Evolutionary conservation across 176 grass and related monocot species (phyloP).

Genomic region (Triticum aestivum): DNA sequence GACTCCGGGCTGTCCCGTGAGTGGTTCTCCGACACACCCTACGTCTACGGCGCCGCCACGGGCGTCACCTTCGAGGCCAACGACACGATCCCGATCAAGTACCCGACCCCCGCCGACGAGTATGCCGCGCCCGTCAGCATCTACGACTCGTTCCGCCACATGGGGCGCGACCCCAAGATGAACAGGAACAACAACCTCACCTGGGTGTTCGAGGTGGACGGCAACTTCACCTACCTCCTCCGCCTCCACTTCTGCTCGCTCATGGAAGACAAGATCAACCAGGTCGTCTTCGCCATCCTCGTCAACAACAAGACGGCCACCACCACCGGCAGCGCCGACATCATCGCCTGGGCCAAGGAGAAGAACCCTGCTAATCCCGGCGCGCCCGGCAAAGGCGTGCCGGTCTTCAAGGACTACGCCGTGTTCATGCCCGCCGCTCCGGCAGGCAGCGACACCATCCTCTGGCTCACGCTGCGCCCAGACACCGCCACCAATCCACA

Average conservation of each 20-base stretch:
- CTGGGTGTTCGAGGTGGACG: slow-evolving; percentile 66
- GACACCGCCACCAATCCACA: neutral
- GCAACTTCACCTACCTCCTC: slow-evolving; percentile 67
- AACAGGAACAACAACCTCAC: slow-evolving; percentile 65
- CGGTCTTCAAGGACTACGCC: slow-evolving; percentile 63
- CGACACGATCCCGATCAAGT: slow-evolving; percentile 28
- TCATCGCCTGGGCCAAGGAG: slow-evolving; percentile 43
- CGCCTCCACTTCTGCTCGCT: slow-evolving; percentile 79
- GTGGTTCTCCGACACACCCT: slow-evolving; percentile 70
- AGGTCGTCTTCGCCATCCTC: slow-evolving; percentile 55
- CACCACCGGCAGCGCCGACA: slow-evolving; percentile 26
- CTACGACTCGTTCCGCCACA: slow-evolving; percentile 44
- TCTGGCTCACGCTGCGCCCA: slow-evolving; percentile 63
- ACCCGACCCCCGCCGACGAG: slow-evolving; percentile 30
- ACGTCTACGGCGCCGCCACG: slow-evolving; percentile 54
- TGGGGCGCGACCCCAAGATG: slow-evolving; percentile 47
- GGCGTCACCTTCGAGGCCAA: slow-evolving; percentile 40
- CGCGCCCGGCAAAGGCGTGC: slow-evolving; percentile 33
- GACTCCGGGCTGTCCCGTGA: slow-evolving; percentile 57
- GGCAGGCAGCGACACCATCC: slow-evolving; percentile 18
- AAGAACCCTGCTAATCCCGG: no score
- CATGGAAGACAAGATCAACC: slow-evolving; percentile 41
- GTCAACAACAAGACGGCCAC: slow-evolving; percentile 69
- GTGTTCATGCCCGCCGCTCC: slow-evolving; percentile 6
- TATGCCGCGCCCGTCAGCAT: slow-evolving; percentile 46